A percentile compares a stretch with the other conserved stretches of the same genome.
phyloP scores from a whole-genome alignment of 2,329 filamentous ascomycete genomes.

The Ophiostoma novo-ulmi region DNA sequence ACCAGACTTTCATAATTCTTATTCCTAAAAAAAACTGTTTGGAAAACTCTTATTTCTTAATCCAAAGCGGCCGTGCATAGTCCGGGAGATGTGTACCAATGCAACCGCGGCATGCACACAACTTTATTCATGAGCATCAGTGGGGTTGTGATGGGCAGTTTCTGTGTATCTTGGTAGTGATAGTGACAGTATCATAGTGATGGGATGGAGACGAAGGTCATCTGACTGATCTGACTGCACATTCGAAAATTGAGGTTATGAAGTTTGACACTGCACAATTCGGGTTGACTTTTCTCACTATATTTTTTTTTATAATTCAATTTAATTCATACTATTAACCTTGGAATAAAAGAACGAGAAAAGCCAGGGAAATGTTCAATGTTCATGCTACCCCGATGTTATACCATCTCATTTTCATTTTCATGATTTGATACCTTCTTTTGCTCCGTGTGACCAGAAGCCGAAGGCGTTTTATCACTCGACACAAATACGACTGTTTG shows the following conservation, averaged over 20 bases:
- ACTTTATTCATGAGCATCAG: slow-evolving; percentile 9
- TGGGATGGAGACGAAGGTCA: neutral
- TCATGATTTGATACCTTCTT: no score
- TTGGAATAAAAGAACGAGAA: no score
- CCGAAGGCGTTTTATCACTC: neutral
- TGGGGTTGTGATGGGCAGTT: neutral
- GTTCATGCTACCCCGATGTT: no score
- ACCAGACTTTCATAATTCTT: slow-evolving; percentile 2
- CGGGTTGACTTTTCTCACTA: no score
- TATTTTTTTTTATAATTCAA: no score
- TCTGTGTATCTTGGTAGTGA: neutral
- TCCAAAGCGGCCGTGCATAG: neutral
- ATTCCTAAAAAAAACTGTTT: neutral
- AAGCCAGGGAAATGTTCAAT: no score
- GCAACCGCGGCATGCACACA: neutral
- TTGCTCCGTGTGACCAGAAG: no score
- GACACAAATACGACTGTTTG: neutral
- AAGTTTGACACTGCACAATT: neutral
- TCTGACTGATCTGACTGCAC: neutral
- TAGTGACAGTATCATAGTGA: neutral
- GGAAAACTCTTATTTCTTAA: neutral
- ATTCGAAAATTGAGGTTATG: neutral
- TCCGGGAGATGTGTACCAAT: slow-evolving; percentile 9
- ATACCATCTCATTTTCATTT: no score
- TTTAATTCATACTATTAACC: no score